These are phyloP conservation scores for Lasiodiplodia gonubiensis DNA, from an alignment of 2,329 filamentous ascomycete genomes.

Conservation along the genomic window DNA sequence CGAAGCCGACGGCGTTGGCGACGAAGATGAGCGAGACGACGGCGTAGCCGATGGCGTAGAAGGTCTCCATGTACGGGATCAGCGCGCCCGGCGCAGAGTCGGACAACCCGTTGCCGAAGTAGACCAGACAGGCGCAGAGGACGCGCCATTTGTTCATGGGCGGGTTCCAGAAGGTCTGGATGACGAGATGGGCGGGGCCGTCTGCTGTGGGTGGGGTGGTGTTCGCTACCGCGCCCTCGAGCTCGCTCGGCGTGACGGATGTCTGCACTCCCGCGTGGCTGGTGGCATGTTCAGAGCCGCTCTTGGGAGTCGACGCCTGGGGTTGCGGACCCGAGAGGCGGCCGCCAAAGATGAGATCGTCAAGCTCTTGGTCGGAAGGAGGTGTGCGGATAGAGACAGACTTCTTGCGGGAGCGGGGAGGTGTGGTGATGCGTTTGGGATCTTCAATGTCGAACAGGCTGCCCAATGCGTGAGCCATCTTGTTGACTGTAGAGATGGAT, in stretches of 20 bases:
- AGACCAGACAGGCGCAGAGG: slow-evolving; percentile 67
- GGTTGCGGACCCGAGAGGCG: background rate
- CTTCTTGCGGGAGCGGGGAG: slow-evolving; percentile 7
- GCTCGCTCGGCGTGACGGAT: slow-evolving; percentile 39
- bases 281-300: background rate
- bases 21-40: slow-evolving; percentile 84
- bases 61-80: slow-evolving; percentile 79
- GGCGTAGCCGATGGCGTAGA: slow-evolving; percentile 78
- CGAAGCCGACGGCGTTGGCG: slow-evolving; percentile 76
- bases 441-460: slow-evolving; percentile 22
- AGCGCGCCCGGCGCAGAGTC: slow-evolving; percentile 74
- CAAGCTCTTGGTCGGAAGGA: slow-evolving; percentile 15
- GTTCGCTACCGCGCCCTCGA: slow-evolving; percentile 47
- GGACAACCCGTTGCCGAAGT: slow-evolving; percentile 72
- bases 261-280: slow-evolving; percentile 31
- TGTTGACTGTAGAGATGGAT: background rate
- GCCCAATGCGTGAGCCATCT: slow-evolving; percentile 7
- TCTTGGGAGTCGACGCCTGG: background rate
- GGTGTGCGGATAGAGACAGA: slow-evolving; percentile 1
- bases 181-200: slow-evolving; percentile 47
- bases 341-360: slow-evolving; percentile 23
- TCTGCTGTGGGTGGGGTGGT: slow-evolving; percentile 45
- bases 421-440: slow-evolving; percentile 14
- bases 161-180: slow-evolving; percentile 63
- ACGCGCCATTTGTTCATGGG: slow-evolving; percentile 74